A percentile compares a stretch with the other conserved stretches of the same genome.
These are phyloP conservation scores for Iris macrosiphon DNA, from an alignment of 106 monocot species.

Conservation along the genomic window DNA sequence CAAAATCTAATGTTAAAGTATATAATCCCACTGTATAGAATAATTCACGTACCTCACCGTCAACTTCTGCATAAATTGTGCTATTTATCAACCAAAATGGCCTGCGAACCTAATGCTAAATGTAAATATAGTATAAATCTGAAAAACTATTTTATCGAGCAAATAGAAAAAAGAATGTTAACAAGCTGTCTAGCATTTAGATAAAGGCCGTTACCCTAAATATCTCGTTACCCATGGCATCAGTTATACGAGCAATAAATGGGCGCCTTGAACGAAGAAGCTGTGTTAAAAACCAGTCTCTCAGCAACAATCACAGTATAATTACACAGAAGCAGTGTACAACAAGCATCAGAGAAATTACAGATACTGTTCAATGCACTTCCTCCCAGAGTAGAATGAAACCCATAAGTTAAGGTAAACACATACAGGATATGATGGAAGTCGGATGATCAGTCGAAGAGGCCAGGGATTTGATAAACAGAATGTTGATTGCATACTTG, in stretches of 20 bases:
- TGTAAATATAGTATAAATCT: slow-evolving; percentile 25
- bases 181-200: background rate
- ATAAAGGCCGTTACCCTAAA: slow-evolving; percentile 54
- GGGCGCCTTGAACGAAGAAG: slow-evolving; percentile 90
- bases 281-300: slow-evolving; percentile 33
- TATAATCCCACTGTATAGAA: background rate
- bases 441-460: too few species aligned
- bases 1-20: background rate
- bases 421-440: background rate
- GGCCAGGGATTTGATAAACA: background rate
- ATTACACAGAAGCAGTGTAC: background rate
- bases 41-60: slow-evolving; percentile 71
- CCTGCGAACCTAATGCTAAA: slow-evolving; percentile 73
- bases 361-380: background rate
- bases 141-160: background rate
- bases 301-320: background rate
- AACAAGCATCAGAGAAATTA: background rate
- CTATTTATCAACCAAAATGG: slow-evolving; percentile 99
- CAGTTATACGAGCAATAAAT: slow-evolving; percentile 75
- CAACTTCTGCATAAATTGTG: slow-evolving; percentile 90
- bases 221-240: slow-evolving; percentile 87
- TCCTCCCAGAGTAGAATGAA: background rate
- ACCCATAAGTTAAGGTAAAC: background rate
- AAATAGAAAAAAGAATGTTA: background rate
- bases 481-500: too few species aligned